Conservation (phyloP, 1,284 basidiomycete genomes). For the Ustilago shanxiensis region DNA sequence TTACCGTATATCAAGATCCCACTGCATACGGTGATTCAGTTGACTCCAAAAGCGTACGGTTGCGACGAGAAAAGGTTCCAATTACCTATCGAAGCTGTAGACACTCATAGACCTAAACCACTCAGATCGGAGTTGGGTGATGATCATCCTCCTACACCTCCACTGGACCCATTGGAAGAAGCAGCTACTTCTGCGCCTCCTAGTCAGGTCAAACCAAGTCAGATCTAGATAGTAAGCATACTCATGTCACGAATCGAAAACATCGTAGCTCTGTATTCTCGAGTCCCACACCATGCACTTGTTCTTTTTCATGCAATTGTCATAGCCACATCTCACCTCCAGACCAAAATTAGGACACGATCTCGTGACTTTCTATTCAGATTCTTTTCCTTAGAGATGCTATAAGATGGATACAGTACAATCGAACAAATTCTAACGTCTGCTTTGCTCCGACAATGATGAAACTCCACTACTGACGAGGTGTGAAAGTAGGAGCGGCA, state of each 20-base stretch:
- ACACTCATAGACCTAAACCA: constrained; percentile 67
- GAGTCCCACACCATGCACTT: neutral
- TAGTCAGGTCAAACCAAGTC: constrained; percentile 27
- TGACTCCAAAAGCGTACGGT: constrained; percentile 97
- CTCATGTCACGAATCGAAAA: no score
- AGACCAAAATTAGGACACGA: neutral
- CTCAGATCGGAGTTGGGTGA: constrained; percentile 23
- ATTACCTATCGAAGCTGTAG: constrained; percentile 69
- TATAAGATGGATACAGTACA: neutral
- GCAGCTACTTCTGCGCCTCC: constrained; percentile 50
- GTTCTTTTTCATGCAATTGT: constrained; percentile 7
- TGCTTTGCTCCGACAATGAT: no score
- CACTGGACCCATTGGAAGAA: constrained; percentile 45
- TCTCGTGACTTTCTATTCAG: constrained; percentile 3
- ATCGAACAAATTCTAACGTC: no score
- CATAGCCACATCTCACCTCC: constrained; percentile 9
- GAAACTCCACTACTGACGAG: constrained; percentile 15
- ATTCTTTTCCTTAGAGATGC: neutral
- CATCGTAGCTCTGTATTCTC: neutral
- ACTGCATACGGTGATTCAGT: constrained; percentile 95
- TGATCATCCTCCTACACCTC: constrained; percentile 47
- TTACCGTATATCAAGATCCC: constrained; percentile 92
- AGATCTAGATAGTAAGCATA: no score
- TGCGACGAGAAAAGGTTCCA: constrained; percentile 92
- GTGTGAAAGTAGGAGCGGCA: constrained; percentile 35